phyloP scores from a whole-genome alignment of 2,329 filamentous ascomycete genomes.

The Fusarium sp. region DNA sequence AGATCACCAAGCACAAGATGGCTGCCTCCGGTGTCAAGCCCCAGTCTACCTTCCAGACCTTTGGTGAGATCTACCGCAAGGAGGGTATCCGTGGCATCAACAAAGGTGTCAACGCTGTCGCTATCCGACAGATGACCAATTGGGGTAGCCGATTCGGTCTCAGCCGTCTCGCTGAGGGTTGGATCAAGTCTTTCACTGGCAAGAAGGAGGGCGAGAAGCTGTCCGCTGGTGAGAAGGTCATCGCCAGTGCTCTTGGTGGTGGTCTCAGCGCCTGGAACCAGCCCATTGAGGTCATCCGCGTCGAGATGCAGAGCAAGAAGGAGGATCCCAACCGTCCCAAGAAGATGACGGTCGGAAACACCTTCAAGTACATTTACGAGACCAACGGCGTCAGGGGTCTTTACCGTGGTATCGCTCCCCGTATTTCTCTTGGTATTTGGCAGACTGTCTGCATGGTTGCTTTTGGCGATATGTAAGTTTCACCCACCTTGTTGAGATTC shows the following conservation, averaged over 20 bases:
- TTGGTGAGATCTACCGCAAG: constrained; percentile 95
- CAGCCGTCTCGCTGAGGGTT: constrained; percentile 88
- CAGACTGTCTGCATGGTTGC: constrained; percentile 99
- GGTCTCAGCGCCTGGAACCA: constrained; percentile 98
- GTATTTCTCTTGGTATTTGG: constrained; percentile 96
- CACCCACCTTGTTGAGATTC: not conserved
- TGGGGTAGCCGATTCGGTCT: constrained; percentile 98
- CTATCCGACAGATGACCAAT: constrained; percentile 99
- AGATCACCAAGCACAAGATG: constrained; percentile 98
- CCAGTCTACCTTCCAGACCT: constrained; percentile 91
- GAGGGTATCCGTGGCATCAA: constrained; percentile 98
- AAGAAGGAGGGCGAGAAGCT: constrained; percentile 87
- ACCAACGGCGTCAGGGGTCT: constrained; percentile 90
- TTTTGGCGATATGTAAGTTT: constrained; percentile 91
- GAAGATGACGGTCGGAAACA: constrained; percentile 97
- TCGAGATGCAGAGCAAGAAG: constrained; percentile 99
- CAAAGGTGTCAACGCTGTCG: constrained; percentile 97
- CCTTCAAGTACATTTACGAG: constrained; percentile 87
- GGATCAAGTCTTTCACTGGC: constrained; percentile 81
- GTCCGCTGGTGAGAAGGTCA: constrained; percentile 84
- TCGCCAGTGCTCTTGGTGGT: constrained; percentile 88
- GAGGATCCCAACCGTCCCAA: constrained; percentile 97
- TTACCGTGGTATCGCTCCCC: constrained; percentile 94
- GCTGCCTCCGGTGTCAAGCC: constrained; percentile 85
- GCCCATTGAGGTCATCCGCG: constrained; percentile 98